phyloP scores from a whole-genome alignment of 2,329 filamentous ascomycete species.

The Ophiocordyceps australis region DNA sequence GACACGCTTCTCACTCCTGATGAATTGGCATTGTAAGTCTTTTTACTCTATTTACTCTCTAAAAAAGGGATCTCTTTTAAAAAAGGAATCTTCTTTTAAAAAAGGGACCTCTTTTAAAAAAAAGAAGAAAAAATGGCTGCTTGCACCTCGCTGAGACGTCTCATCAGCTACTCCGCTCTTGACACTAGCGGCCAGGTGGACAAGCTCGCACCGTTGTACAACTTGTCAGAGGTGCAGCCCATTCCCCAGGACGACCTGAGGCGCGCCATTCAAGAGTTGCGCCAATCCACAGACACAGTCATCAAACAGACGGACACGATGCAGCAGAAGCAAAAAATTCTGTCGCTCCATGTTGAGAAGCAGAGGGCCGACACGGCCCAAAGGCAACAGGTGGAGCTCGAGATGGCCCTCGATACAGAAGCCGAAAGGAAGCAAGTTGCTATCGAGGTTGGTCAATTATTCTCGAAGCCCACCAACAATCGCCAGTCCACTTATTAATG shows the following conservation, averaged over 20 bases:
- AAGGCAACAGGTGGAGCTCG: conserved; percentile 11
- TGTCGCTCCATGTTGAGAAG: conserved; percentile 30
- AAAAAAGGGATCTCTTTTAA: no score
- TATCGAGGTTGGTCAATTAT: conserved; percentile 15
- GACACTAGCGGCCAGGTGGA: conserved; percentile 29
- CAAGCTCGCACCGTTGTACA: conserved; percentile 21
- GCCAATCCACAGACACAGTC: conserved; percentile 44
- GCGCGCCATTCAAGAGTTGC: conserved; percentile 43
- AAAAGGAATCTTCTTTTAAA: no score
- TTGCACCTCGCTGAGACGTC: conserved; percentile 2
- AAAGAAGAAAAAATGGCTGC: no score
- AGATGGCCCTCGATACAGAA: conserved; percentile 12
- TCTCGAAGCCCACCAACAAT: no score
- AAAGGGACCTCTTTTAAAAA: no score
- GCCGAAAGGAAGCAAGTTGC: conserved; percentile 20
- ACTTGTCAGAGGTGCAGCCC: conserved; percentile 27
- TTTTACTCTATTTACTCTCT: no score
- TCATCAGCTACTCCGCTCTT: conserved; percentile 27
- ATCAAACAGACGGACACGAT: conserved; percentile 44
- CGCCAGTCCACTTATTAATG: conserved; percentile 5
- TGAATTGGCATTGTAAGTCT: conserved; percentile 31
- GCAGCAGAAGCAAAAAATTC: conserved; percentile 40
- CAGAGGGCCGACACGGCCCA: conserved; percentile 10
- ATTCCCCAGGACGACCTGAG: conserved; percentile 41
- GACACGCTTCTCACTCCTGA: conserved; percentile 35